These are phyloP conservation scores for Hymenoscyphus linearis DNA, from an alignment of 2,329 filamentous ascomycete species.

Conservation along the genomic window DNA sequence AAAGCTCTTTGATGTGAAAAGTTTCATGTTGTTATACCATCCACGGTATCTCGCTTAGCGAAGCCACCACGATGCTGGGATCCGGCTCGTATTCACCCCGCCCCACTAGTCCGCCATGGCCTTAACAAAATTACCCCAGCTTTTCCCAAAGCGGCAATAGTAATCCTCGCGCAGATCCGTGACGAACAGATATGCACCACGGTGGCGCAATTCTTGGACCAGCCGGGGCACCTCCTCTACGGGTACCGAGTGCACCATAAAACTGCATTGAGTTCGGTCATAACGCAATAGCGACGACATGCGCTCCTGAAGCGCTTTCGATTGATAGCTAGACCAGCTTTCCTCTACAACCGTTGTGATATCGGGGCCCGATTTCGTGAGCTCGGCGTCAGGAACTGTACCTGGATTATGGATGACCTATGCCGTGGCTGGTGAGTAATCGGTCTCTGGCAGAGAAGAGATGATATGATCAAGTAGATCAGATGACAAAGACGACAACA, in stretches of 20 bases:
- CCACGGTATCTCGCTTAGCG: not conserved
- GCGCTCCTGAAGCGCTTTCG: slow-evolving; percentile 1
- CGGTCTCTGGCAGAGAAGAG: not conserved
- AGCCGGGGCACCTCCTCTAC: not conserved
- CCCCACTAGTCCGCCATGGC: slow-evolving; percentile 3
- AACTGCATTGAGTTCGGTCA: slow-evolving; percentile 1
- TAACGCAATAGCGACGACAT: slow-evolving; percentile 3
- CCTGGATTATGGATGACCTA: slow-evolving; percentile 17
- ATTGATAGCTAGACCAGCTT: slow-evolving; percentile 2
- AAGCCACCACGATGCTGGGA: not conserved
- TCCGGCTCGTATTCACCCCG: not conserved
- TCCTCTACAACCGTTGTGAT: slow-evolving; percentile 16
- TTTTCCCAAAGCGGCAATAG: slow-evolving; percentile 6
- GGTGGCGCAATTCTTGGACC: not conserved
- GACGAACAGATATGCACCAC: slow-evolving; percentile 4
- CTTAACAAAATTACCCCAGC: slow-evolving; percentile 2
- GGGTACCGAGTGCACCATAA: slow-evolving; percentile 6
- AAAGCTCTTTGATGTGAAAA: not conserved
- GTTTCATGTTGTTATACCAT: not conserved
- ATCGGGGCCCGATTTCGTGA: slow-evolving; percentile 8
- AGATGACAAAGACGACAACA: not conserved
- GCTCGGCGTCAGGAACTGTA: slow-evolving; percentile 10
- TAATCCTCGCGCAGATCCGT: slow-evolving; percentile 7
- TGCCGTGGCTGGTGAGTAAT: not conserved
- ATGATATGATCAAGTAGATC: not conserved